phyloP scores from a whole-genome alignment of 202 grass and related monocot species.

The Zizania palustris region DNA sequence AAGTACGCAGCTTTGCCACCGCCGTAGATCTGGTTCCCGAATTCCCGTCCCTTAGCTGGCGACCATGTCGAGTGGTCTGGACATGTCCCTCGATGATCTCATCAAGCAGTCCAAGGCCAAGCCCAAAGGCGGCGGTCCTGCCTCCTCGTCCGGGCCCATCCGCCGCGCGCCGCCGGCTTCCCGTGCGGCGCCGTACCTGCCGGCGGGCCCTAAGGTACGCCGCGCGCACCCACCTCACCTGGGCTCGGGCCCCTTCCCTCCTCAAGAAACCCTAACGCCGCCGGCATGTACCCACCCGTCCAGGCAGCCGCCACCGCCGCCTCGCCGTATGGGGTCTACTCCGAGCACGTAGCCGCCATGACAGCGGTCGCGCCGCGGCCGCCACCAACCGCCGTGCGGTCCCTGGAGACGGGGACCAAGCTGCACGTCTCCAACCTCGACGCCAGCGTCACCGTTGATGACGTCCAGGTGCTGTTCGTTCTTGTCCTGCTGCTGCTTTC shows the following conservation, averaged over 20 bases:
- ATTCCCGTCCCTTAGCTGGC: not conserved
- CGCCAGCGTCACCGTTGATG: slow-evolving; percentile 60
- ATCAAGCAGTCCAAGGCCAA: slow-evolving; percentile 70
- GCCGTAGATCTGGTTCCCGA: not conserved
- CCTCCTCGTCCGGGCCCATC: slow-evolving; percentile 52
- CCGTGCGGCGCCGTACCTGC: slow-evolving; percentile 47
- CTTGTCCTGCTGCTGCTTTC: slow-evolving; percentile 19
- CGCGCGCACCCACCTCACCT: slow-evolving; percentile 39
- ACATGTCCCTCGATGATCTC: slow-evolving; percentile 81
- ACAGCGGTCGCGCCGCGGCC: slow-evolving; percentile 9
- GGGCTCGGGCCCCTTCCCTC: slow-evolving; percentile 12
- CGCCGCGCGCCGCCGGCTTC: slow-evolving; percentile 41
- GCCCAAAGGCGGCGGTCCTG: slow-evolving; percentile 32
- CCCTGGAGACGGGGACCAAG: slow-evolving; percentile 69
- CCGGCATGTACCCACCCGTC: slow-evolving; percentile 8
- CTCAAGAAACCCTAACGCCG: slow-evolving; percentile 50
- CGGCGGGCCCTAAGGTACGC: slow-evolving; percentile 51
- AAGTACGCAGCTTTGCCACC: not conserved
- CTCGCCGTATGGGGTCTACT: slow-evolving; percentile 68
- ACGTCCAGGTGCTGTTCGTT: slow-evolving; percentile 60
- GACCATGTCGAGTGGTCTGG: slow-evolving; percentile 66
- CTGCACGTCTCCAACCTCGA: slow-evolving; percentile 76
- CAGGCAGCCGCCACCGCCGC: slow-evolving; percentile 44
- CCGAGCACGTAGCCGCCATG: slow-evolving; percentile 50
- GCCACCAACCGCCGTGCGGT: slow-evolving; percentile 17